A percentile compares a stretch with the other conserved stretches of the same genome.
phyloP scores from a whole-genome alignment of 768 basidiomycete genomes.

The Tephrocybe sp. region DNA sequence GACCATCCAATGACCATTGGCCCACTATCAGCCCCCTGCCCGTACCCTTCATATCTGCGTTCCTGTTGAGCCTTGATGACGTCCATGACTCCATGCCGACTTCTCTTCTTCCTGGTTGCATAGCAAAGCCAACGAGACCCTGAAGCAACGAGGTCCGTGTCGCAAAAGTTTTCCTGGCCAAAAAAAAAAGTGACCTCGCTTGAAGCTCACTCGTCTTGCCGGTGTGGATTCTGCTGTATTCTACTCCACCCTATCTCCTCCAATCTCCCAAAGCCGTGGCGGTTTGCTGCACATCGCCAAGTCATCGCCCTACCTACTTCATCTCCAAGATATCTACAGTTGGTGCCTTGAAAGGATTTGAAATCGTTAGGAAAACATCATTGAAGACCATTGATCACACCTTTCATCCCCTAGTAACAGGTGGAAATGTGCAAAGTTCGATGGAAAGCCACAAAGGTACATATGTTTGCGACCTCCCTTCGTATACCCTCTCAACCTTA shows the following conservation, averaged over 20 bases:
- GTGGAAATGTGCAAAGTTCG: not conserved
- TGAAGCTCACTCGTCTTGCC: not conserved
- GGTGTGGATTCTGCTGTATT: no score
- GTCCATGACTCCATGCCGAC: not conserved
- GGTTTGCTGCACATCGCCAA: no score
- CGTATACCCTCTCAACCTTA: not conserved
- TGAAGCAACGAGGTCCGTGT: slow-evolving; percentile 3
- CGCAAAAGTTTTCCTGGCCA: not conserved
- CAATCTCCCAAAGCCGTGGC: no score
- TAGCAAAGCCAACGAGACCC: not conserved
- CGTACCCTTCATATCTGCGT: not conserved
- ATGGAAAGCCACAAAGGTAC: not conserved
- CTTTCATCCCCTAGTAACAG: not conserved
- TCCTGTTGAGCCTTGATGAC: not conserved
- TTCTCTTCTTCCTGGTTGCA: not conserved
- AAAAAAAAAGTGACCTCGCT: not conserved
- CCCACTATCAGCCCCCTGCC: not conserved
- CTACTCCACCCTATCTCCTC: no score
- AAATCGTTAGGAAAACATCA: not conserved
- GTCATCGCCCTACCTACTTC: no score
- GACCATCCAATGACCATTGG: no score
- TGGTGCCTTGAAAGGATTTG: no score
- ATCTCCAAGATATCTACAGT: no score
- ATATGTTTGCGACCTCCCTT: not conserved
- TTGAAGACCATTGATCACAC: not conserved